These are phyloP conservation scores for Oryza officinalis DNA, from an alignment of 176 grass and related monocot genomes.

Conservation along the genomic window DNA sequence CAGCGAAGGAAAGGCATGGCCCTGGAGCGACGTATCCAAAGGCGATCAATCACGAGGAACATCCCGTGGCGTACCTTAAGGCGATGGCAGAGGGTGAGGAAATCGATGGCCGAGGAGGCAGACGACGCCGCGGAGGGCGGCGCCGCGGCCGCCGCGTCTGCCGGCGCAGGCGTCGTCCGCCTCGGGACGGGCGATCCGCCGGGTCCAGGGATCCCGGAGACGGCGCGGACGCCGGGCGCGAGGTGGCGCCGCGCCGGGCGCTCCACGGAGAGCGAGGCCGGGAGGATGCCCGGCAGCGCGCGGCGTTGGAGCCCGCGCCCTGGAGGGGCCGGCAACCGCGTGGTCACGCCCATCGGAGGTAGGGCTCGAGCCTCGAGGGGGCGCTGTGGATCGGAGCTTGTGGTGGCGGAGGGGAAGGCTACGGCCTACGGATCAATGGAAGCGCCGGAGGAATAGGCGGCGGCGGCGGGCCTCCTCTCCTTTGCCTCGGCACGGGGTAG, in stretches of 20 bases:
- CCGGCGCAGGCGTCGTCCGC: conserved; percentile 27
- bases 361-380: not conserved
- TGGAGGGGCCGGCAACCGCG: conserved; percentile 37
- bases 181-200: conserved; percentile 41
- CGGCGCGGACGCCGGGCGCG: conserved; percentile 27
- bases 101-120: conserved; percentile 79
- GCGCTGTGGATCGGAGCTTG: conserved; percentile 1
- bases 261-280: conserved; percentile 20
- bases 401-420: conserved; percentile 7
- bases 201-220: conserved; percentile 26
- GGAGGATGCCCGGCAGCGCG: conserved; percentile 33
- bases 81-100: conserved; percentile 85
- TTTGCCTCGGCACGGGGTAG: not conserved
- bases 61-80: conserved; percentile 62
- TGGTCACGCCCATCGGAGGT: conserved; percentile 55
- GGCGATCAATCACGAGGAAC: not conserved
- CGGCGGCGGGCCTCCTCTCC: not conserved
- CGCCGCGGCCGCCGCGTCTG: conserved; percentile 40
- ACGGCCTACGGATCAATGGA: conserved; percentile 24
- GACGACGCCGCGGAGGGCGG: conserved; percentile 35
- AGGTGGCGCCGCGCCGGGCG: conserved; percentile 14
- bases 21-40: not conserved
- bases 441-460: conserved; percentile 26
- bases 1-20: not conserved
- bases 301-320: conserved; percentile 38